Base-by-base conservation (phyloP, 176 grass and related monocot genomes). In the maize (Zea mays) region DNA sequence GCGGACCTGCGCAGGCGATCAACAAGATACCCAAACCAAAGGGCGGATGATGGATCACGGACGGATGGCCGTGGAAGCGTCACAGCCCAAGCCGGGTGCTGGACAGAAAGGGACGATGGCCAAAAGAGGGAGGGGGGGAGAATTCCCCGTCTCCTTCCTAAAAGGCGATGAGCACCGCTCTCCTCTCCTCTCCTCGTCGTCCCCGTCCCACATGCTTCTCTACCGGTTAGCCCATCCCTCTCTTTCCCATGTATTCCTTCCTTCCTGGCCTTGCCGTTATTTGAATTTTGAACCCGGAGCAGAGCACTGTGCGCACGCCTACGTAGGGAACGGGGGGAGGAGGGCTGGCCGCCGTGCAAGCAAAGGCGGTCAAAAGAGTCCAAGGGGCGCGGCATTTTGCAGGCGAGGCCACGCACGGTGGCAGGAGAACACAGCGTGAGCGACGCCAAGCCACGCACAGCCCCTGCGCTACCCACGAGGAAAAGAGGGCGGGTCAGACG, bases 121-220 rank as follows among this genome's bases (percentile, higher is more conserved):
- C 16, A 55, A 67, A 45, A 35, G 59, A 19, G 13, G 40, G 71
- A 11, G 51, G 57, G 40, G 14, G 40, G 14, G 45, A 70, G 51
- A 78, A 79, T 73, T 73, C 74, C 67, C 73, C 85, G 14, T 66
- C 73, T 50, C 42, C 80, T 77, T 60, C 42, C 61, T 10, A 71
- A 86, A 86, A 81, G 84, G 37, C 46, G 27, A 27, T 27, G 46
- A 52, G 15, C 3, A 4, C 14, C 27, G 51, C 51, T n/a, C 51
- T 54, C 51, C 42, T 8, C 41, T 5, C 6, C 41, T 7, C 39
- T 3, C 0, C 39, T 5, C 39, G 39, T 3, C 37, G 37, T 4
- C 3, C 37, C 38, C 38, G 38, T 4, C 3, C 38, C 38, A 3
- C 13, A 51, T 51, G 49, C 47, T 49, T 48, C 45, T 10, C 46